Evolutionary conservation across 2,329 filamentous ascomycete genomes (phyloP), one percentile per base, ranked within the genome.

Genomic region (Diaporthe longicolla): DNA sequence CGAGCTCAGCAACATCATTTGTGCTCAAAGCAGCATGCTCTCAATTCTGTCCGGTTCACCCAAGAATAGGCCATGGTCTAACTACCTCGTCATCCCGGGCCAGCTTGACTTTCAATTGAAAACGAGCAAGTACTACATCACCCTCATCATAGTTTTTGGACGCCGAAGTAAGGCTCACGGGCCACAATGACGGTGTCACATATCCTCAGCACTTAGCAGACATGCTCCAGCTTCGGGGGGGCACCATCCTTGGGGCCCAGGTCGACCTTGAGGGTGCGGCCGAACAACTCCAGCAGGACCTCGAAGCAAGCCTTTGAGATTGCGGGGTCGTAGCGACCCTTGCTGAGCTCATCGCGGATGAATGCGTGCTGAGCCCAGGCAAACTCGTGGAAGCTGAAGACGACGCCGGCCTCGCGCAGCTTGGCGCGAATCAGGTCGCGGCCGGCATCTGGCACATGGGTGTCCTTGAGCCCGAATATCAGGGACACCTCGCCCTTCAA

Each of bases 301-400:
- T 97, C 94, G 81, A 97, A 98, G 85, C 95, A 98, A 48, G 96
- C 90, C 81, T 95, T 96, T 5, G 92, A 91, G 73, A 98, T 88
- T 26, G 94, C 94, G 0, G 95, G 94, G 81, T 98, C 95, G 80
- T 98, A 98, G 35, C 95, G 89, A n/a, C 95, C 95, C 85, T 98
- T 98, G 83, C 93, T 95, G 74, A 97, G 86, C 85, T 98, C 95
- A 80, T 98, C 95, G 24, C 95, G 89, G 82, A 98, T 97, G 81
- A 98, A 98, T 7, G 95, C 95, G 85, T 97, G 95, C 83, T 98
- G 95, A 4, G 95, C 95, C 91, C 94, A 96, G n/a, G 94, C 94
- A 77, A 94, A 91, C 85, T 98, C 95, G 84, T 97, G 95, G 82
- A 94, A 98, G 80, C 91, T 93, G 79, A 96, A 95, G 13, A 89